phyloP scores from a whole-genome alignment of 345 rosid species.

The Eutrema heterophyllum region DNA sequence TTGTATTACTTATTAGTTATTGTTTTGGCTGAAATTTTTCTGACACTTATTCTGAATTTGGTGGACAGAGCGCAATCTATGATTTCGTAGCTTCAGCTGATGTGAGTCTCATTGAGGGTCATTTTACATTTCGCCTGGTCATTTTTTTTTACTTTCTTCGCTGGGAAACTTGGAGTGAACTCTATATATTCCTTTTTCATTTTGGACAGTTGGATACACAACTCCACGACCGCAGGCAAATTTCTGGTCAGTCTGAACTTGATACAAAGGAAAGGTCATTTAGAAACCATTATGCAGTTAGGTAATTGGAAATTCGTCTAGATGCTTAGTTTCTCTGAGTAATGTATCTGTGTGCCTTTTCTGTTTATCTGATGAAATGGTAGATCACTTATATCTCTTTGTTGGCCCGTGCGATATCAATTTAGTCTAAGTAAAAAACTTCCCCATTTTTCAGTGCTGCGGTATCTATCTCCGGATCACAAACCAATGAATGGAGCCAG shows the following conservation, averaged over 20 bases:
- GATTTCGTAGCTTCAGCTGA: slow-evolving; percentile 72
- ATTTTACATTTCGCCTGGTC: not conserved
- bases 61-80: slow-evolving; percentile 78
- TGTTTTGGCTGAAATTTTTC: not conserved
- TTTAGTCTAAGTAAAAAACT: slow-evolving; percentile 7
- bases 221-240: slow-evolving; percentile 55
- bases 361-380: not conserved
- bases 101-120: slow-evolving; percentile 47
- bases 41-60: slow-evolving; percentile 23
- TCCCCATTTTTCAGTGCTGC: slow-evolving; percentile 24
- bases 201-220: slow-evolving; percentile 62
- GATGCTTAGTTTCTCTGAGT: not conserved
- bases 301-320: slow-evolving; percentile 31
- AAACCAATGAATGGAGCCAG: slow-evolving; percentile 48
- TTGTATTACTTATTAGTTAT: not conserved
- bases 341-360: not conserved
- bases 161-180: not conserved
- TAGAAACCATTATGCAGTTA: slow-evolving; percentile 25
- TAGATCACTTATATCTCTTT: not conserved
- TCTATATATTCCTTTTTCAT: slow-evolving; percentile 6
- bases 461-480: slow-evolving; percentile 32
- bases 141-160: not conserved
- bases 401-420: not conserved
- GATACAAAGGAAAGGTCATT: slow-evolving; percentile 27
- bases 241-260: slow-evolving; percentile 59